Percentiles rank a stretch among this genome's conserved stretches.
These are phyloP conservation scores for Penicillium digitatum DNA, from an alignment of 2,329 filamentous ascomycete genomes.

Conservation along the genomic window DNA sequence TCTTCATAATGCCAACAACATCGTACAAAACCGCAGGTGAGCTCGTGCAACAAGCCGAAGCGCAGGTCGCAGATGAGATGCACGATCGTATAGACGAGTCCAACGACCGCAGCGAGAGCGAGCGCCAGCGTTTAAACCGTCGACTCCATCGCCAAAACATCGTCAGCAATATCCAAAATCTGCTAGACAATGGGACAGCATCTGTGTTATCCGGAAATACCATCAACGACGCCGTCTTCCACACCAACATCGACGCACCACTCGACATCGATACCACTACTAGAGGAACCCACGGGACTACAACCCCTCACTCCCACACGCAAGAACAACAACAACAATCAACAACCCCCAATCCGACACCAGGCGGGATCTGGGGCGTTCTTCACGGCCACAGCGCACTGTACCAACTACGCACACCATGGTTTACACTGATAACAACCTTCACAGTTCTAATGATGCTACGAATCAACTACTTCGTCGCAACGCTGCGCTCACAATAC, in stretches of 20 bases:
- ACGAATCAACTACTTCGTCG: constrained; percentile 89
- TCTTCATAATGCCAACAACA: constrained; percentile 67
- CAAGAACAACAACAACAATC: neutral
- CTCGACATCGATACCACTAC: neutral
- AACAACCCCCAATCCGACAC: constrained; percentile 43
- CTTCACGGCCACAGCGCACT: constrained; percentile 69
- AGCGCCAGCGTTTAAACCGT: constrained; percentile 51
- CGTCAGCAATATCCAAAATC: constrained; percentile 66
- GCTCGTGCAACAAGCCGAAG: constrained; percentile 68
- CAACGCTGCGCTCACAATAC: constrained; percentile 79
- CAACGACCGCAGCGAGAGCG: constrained; percentile 46
- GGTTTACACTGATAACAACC: constrained; percentile 83
- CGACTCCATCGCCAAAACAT: constrained; percentile 59
- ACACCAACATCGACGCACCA: constrained; percentile 2
- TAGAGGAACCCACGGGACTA: neutral
- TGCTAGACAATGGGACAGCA: constrained; percentile 55
- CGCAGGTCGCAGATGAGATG: constrained; percentile 51
- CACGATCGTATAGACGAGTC: constrained; percentile 55
- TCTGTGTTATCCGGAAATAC: constrained; percentile 2
- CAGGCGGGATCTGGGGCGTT: constrained; percentile 73
- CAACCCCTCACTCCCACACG: constrained; percentile 36
- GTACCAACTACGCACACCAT: constrained; percentile 72
- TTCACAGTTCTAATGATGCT: constrained; percentile 78
- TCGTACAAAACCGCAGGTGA: constrained; percentile 85
- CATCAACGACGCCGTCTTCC: constrained; percentile 20